Percentiles rank a stretch among this genome's conserved stretches.
These are phyloP conservation scores for Primulina huaijiensis DNA, from an alignment of 257 asterid genomes.

Conservation along the genomic window DNA sequence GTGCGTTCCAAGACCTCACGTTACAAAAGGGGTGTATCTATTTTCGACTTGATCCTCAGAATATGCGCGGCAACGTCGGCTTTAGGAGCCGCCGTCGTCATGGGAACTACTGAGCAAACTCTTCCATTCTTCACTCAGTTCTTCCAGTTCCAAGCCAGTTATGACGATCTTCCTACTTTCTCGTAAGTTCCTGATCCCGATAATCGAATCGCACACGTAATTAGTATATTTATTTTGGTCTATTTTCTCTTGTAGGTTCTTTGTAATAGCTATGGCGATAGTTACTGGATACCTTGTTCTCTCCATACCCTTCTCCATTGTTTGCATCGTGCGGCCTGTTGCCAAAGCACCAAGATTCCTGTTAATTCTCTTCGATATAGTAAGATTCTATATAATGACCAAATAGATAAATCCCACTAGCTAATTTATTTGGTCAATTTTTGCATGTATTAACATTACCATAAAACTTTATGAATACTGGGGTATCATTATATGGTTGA, in stretches of 20 bases:
- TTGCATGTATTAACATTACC: not conserved
- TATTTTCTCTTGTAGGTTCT: slow-evolving; percentile 34
- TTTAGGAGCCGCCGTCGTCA: slow-evolving; percentile 36
- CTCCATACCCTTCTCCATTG: slow-evolving; percentile 44
- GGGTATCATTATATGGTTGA: not conserved
- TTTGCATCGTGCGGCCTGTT: slow-evolving; percentile 42
- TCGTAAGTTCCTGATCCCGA: not conserved
- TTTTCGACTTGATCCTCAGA: slow-evolving; percentile 37
- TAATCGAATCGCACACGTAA: not conserved
- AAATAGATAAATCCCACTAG: too few relatives aligned
- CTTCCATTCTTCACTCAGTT: slow-evolving; percentile 49
- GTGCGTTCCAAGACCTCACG: slow-evolving; percentile 13
- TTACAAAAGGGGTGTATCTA: slow-evolving; percentile 19
- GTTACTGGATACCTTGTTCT: slow-evolving; percentile 45
- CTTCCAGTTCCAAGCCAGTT: slow-evolving; percentile 50
- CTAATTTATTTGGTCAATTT: too few relatives aligned
- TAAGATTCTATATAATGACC: slow-evolving; percentile 12
- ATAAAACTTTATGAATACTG: too few relatives aligned
- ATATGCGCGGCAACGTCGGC: slow-evolving; percentile 32
- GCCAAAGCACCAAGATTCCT: slow-evolving; percentile 37
- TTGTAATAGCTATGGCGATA: slow-evolving; percentile 32
- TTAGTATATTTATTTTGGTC: too few relatives aligned
- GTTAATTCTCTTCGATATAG: slow-evolving; percentile 30
- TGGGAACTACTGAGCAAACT: slow-evolving; percentile 45
- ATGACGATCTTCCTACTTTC: slow-evolving; percentile 37